Percentiles rank a stretch among this genome's conserved stretches.
Conservation (phyloP, 192 early-diverging fungal genomes). For the Linnemannia hyalina region DNA sequence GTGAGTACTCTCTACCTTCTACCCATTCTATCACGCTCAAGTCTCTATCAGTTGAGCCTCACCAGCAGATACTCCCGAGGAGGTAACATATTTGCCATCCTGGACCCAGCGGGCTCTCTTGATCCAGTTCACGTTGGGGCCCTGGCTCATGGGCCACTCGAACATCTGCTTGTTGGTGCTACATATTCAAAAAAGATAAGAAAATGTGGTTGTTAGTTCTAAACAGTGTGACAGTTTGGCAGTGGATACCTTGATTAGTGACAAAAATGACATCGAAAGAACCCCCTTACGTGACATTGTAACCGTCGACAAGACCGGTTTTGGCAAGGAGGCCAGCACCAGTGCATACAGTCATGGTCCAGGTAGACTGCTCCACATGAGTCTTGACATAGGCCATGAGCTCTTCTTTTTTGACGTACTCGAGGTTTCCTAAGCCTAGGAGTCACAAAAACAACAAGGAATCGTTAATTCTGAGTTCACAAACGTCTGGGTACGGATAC, state of each 20-base stretch:
- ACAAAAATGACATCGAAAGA: background rate
- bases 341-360: slow-evolving; percentile 62
- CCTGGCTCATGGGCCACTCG: slow-evolving; percentile 6
- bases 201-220: background rate
- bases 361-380: slow-evolving; percentile 25
- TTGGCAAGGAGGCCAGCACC: slow-evolving; percentile 60
- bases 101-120: slow-evolving; percentile 64
- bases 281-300: slow-evolving; percentile 45
- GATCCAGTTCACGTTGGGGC: slow-evolving; percentile 63
- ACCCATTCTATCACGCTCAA: background rate
- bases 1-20: background rate
- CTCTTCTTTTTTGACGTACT: slow-evolving; percentile 11
- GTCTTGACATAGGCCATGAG: slow-evolving; percentile 11
- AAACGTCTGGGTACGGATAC: no score
- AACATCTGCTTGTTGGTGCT: slow-evolving; percentile 51
- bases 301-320: slow-evolving; percentile 63
- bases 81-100: slow-evolving; percentile 61
- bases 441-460: no score
- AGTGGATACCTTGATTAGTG: background rate
- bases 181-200: background rate
- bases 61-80: slow-evolving; percentile 61
- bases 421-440: slow-evolving; percentile 1
- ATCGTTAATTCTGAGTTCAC: no score
- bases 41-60: background rate
- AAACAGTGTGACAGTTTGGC: background rate